Evolutionary conservation across 2,329 filamentous ascomycete species (phyloP).

Genomic region (Scolecobasidium constrictum): DNA sequence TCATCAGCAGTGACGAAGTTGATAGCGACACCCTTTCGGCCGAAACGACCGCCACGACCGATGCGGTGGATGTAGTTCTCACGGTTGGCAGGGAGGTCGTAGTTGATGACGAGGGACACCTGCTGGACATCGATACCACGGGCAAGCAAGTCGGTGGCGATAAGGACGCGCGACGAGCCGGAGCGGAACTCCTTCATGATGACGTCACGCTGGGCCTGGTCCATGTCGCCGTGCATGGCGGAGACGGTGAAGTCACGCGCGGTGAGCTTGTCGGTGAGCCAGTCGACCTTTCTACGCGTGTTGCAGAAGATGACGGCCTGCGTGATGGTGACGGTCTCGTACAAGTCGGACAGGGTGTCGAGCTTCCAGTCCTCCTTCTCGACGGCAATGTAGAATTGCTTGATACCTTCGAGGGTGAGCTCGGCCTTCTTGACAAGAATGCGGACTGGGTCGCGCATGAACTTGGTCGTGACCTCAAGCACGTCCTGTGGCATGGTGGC

Average conservation of each 20-base stretch:
- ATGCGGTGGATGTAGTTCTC: constrained; percentile 99
- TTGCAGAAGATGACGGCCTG: constrained; percentile 99
- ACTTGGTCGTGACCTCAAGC: constrained; percentile 98
- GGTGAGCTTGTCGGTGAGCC: constrained; percentile 98
- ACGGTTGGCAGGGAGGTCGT: constrained; percentile 95
- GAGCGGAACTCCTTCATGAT: constrained; percentile 99
- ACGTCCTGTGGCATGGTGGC: constrained; percentile 99
- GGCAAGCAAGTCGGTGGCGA: constrained; percentile 93
- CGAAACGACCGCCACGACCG: constrained; percentile 98
- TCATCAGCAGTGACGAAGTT: constrained; percentile 99
- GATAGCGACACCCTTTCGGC: constrained; percentile 99
- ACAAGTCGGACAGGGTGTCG: constrained; percentile 95
- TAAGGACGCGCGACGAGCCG: constrained; percentile 94
- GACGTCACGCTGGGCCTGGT: constrained; percentile 91
- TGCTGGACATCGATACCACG: constrained; percentile 99
- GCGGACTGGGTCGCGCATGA: constrained; percentile 98
- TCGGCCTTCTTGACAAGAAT: constrained; percentile 99
- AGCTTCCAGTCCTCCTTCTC: constrained; percentile 99
- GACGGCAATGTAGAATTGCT: constrained; percentile 99
- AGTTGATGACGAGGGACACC: constrained; percentile 99
- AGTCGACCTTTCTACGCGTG: constrained; percentile 99
- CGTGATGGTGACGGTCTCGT: constrained; percentile 98
- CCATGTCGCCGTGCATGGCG: constrained; percentile 99
- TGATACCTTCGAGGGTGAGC: constrained; percentile 98
- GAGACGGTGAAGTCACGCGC: constrained; percentile 98